A percentile compares a stretch with the other conserved stretches of the same genome.
Evolutionary conservation across 257 asterid genomes (phyloP).

Genomic region (Solanum tarapatanum): DNA sequence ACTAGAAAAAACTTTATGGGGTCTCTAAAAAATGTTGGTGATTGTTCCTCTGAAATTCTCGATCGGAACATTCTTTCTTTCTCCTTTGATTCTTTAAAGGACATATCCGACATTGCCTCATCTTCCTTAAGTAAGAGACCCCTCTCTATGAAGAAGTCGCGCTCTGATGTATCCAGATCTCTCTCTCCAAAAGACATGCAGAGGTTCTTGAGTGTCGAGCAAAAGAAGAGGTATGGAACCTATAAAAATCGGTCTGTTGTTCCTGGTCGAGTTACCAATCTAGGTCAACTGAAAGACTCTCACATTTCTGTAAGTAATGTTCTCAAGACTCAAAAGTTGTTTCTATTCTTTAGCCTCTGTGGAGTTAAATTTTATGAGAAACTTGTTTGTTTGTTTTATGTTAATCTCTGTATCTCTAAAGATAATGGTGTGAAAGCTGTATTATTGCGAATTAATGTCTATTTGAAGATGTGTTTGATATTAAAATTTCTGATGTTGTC

Average conservation of each 20-base stretch:
- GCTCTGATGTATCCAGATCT: background rate
- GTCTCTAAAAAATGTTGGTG: background rate
- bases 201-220: background rate
- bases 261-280: background rate
- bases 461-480: background rate
- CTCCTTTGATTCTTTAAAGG: background rate
- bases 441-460: background rate
- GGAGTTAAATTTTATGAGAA: background rate
- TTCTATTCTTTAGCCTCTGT: background rate
- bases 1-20: background rate
- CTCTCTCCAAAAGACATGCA: background rate
- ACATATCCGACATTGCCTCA: background rate
- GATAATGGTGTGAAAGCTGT: background rate
- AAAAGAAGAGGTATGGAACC: background rate
- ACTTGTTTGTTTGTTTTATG: background rate
- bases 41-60: background rate
- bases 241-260: background rate
- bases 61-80: background rate
- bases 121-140: background rate
- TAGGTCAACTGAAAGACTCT: background rate
- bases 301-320: background rate
- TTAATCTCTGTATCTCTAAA: background rate
- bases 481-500: background rate
- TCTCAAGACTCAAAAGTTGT: background rate
- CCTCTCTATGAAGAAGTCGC: background rate